Evolutionary conservation across 306 rosid genomes (phyloP), one percentile per base, ranked within the genome.

Genomic region (Astragalus glycyphyllos): DNA sequence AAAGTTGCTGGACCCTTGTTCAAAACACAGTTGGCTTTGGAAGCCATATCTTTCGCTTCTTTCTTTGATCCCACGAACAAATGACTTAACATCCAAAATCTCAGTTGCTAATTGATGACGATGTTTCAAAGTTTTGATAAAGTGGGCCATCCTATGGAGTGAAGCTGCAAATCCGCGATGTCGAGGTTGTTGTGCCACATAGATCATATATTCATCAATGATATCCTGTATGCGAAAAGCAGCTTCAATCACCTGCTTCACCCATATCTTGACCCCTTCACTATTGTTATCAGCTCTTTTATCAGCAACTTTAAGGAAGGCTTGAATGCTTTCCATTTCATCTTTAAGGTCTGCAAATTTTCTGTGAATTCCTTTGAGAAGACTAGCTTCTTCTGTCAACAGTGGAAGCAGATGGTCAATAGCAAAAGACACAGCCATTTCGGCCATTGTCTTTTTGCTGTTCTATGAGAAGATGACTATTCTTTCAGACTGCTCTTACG

Each of bases 381-480:
- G 4, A 2, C 8, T 15, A 5, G 13, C 1, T 10, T 59, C 14
- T 14, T 15, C 13, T 0, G 2, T 59, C 16, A 59, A 5, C 0
- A 14, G 10, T 4, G 31, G 66, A 37, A 37, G 5, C 3, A 59
- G 32, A 4, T 37, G 31, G 31, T 59, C 32, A 35, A 59, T 2
- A 14, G 8, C 66, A 1, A 59, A 59, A 59, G 31, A 59, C 66
- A 37, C 66, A 0, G 9, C 48, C 8, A 59, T 59, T 37, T 59
- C 48, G 0, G 47, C 48, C 65, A 59, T 59, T 20, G n/a, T n/a
- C n/a, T n/a, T n/a, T n/a, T n/a, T n/a, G n/a, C n/a, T n/a, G n/a
- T n/a, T n/a, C n/a, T n/a, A n/a, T n/a, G n/a, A n/a, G n/a, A n/a
- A n/a, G n/a, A n/a, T n/a, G n/a, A n/a, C n/a, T n/a, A n/a, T n/a